Evolutionary conservation across 2,329 filamentous ascomycete species (phyloP).

Genomic region (Aureobasidium sp.): DNA sequence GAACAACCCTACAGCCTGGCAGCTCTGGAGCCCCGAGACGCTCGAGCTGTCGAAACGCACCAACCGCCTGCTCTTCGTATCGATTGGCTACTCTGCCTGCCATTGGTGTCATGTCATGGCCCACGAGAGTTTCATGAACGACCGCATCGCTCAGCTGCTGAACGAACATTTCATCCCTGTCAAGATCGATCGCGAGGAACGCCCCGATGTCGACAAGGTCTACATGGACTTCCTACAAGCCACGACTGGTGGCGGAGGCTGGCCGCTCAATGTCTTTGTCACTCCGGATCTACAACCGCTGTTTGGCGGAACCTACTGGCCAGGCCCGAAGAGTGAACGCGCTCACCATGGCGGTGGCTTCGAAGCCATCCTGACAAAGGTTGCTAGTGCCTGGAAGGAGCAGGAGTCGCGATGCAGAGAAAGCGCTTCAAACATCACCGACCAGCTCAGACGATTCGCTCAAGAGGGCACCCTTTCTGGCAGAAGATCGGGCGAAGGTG

Average conservation of each 20-base stretch:
- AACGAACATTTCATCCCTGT: conserved; percentile 87
- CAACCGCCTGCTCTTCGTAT: conserved; percentile 86
- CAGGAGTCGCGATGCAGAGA: conserved; percentile 77
- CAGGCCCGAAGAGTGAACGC: conserved; percentile 60
- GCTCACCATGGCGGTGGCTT: conserved; percentile 60
- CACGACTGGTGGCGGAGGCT: conserved; percentile 81
- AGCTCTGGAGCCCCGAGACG: conserved; percentile 73
- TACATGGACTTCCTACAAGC: conserved; percentile 99
- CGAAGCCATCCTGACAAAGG: conserved; percentile 72
- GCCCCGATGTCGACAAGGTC: conserved; percentile 87
- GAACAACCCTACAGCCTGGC: conserved; percentile 83
- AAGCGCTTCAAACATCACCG: conserved; percentile 74
- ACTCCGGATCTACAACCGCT: conserved; percentile 89
- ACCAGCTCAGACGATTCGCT: conserved; percentile 77
- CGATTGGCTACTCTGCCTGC: conserved; percentile 91
- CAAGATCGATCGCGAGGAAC: conserved; percentile 87
- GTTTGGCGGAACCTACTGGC: conserved; percentile 95
- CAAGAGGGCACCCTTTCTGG: conserved; percentile 67
- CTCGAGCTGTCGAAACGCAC: conserved; percentile 69
- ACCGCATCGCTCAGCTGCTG: conserved; percentile 70
- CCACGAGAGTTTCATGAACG: conserved; percentile 81
- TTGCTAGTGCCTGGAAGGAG: conserved; percentile 67
- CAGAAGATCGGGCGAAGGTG: conserved; percentile 22
- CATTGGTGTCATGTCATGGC: conserved; percentile 92
- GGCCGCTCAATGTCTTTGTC: conserved; percentile 94